Evolutionary conservation across 2,329 filamentous ascomycete species (phyloP), one percentile per base, ranked within the genome.

Genomic region (Arthroderma sp.): DNA sequence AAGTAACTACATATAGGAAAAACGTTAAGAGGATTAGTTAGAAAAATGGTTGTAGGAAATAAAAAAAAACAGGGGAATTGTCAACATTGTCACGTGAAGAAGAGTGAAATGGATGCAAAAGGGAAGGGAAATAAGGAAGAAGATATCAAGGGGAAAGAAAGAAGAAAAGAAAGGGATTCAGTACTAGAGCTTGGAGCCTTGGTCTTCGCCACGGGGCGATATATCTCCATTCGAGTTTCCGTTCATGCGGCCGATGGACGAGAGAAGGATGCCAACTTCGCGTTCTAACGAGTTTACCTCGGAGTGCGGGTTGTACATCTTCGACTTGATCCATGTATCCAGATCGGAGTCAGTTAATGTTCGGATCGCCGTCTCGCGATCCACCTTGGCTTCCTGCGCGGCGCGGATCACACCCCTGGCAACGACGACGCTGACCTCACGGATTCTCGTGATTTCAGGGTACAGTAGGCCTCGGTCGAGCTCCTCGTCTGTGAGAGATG

Each of bases 351-450:
- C 74, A 44, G 62, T 67, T 68, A 77, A 70, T 11, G 65, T 66
- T 55, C 74, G 73, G 19, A 77, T 71, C 28, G 66, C 63, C 15
- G 72, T 71, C 63, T 77, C 70, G 37, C 76, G 72, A 63, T 77
- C 76, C 54, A 95, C 87, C 60, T 87, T 86, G 65, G 88, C 88
- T 62, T 85, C 79, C 66, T 94, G 87, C 4, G 91, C 91, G 21
- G 88, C 85, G 71, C 93, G 91, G 79, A 97, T 96, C 64, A 96
- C 91, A 73, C 91, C 89, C 54, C 89, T 84, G 33, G 91, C 88
- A 31, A 97, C 91, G 52, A 87, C 73, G 59, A 95, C 79, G 68
- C 85, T 91, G 59, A 95, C 91, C 33, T 96, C 89, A 47, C 93
- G 84, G 63, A 98, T 95, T 61, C 93, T 87, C 72, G 88, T 84